Base-by-base conservation (phyloP, 2,329 filamentous ascomycete genomes). In the Allantophomopsis cytisporea region DNA sequence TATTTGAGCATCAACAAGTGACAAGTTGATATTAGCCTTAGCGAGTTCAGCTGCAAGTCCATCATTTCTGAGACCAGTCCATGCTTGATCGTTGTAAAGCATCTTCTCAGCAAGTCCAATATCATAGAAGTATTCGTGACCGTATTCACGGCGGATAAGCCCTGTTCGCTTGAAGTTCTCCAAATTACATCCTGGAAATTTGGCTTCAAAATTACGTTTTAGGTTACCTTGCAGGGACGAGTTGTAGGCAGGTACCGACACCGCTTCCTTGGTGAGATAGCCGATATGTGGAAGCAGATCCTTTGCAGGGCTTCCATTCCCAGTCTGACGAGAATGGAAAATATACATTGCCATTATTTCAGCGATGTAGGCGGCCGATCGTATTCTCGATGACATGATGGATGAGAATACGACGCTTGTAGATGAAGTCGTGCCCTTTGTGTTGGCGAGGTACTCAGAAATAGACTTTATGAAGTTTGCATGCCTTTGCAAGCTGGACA, bases 311-410 rank as follows among this genome's bases (percentile, higher is more conserved):
- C 65, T 63, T 30, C 68, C 63, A 49, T 83, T 76, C 10, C 82
- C 80, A 43, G 79, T 73, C 55, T 94, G 84, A 34, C 87, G 81
- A 15, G 83, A 73, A 50, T 85, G 80, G 54, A 95, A 93, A 14
- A 96, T 66, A 58, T 94, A 85, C 71, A 96, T 87, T 3, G 88
- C 83, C 43, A 94, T 76, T 32, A 91, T 83, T 55, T 96, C 87
- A 12, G 84, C 85, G 46, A 94, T 71, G 45, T 86, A 79, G 3
- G 87, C 82, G 4, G 87, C 85, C 49, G 94, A 74, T 44, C 76
- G 69, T 7, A 80, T 80, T 44, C 80, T 72, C 42, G 72, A 68
- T 39, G 73, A 76, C 37, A 60, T 55, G 31, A 62, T 54, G 15
- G 54, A 52, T 14, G 56, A 49, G 3, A 57, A 45, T 42, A 78